These are phyloP conservation scores for Plantago major DNA, from an alignment of 257 asterid species.

Conservation along the genomic window DNA sequence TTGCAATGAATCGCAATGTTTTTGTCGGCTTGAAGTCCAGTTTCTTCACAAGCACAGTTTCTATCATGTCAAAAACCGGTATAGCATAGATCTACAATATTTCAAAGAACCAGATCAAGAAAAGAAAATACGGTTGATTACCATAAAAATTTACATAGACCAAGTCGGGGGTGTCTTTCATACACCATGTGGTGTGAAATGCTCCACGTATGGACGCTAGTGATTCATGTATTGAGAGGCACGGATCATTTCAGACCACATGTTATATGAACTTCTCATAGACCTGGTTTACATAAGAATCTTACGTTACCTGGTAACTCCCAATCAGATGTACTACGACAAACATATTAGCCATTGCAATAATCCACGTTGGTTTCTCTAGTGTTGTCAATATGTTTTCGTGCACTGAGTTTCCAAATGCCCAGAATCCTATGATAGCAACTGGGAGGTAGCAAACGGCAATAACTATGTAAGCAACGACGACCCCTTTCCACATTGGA, in stretches of 20 bases:
- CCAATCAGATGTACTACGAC: conserved; percentile 32
- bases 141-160: too few relatives aligned
- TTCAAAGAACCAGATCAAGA: neutral
- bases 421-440: conserved; percentile 21
- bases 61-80: conserved; percentile 54
- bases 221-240: too few relatives aligned
- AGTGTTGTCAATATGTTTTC: conserved; percentile 19
- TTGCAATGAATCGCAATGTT: conserved; percentile 32
- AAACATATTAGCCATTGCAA: conserved; percentile 29
- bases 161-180: too few relatives aligned
- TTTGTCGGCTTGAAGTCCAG: conserved; percentile 26
- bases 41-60: conserved; percentile 40
- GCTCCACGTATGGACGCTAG: too few relatives aligned
- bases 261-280: too few relatives aligned
- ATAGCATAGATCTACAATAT: conserved; percentile 39
- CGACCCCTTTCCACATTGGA: conserved; percentile 39
- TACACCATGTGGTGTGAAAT: too few relatives aligned
- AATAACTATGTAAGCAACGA: conserved; percentile 24
- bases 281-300: too few relatives aligned
- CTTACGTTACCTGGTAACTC: conserved; percentile 25
- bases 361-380: conserved; percentile 25
- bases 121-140: neutral
- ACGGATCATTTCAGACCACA: too few relatives aligned
- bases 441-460: conserved; percentile 33
- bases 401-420: conserved; percentile 21